A percentile compares a stretch with the other conserved stretches of the same genome.
phyloP scores from a whole-genome alignment of 2,329 filamentous ascomycete species.

The Verticillium klebahnii region DNA sequence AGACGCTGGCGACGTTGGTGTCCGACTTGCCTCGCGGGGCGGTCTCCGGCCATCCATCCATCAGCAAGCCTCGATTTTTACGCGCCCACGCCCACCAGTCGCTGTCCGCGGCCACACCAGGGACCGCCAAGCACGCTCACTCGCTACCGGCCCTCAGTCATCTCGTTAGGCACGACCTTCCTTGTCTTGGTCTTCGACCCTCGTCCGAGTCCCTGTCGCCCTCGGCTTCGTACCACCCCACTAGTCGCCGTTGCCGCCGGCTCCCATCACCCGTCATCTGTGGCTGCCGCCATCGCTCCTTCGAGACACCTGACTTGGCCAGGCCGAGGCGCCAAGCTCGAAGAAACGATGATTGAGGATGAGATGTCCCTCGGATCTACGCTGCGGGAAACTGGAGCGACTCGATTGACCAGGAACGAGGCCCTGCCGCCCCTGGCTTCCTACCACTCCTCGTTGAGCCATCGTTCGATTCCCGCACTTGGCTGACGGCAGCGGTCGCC shows the following conservation, averaged over 20 bases:
- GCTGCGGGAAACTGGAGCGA: not conserved
- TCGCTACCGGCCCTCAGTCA: not conserved
- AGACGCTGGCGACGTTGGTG: conserved; percentile 27
- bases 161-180: not conserved
- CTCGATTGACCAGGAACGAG: not conserved
- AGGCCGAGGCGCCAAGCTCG: not conserved
- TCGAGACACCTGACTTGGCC: conserved; percentile 5
- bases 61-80: conserved; percentile 41
- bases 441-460: not conserved
- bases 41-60: conserved; percentile 34
- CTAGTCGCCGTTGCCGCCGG: conserved; percentile 10
- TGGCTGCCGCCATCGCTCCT: not conserved
- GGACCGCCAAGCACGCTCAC: not conserved
- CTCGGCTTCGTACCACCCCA: conserved; percentile 30
- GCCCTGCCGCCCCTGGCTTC: not conserved
- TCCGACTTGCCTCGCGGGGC: conserved; percentile 44
- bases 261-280: not conserved
- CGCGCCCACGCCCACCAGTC: conserved; percentile 33
- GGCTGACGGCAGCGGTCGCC: conserved; percentile 2
- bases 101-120: not conserved
- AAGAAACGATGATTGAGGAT: not conserved
- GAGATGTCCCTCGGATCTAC: conserved; percentile 1
- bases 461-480: conserved; percentile 3
- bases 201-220: not conserved
- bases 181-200: not conserved